A percentile compares a stretch with the other conserved stretches of the same genome.
Evolutionary conservation across 2,329 filamentous ascomycete genomes (phyloP).

Genomic region (Hymenoscyphus occultus): DNA sequence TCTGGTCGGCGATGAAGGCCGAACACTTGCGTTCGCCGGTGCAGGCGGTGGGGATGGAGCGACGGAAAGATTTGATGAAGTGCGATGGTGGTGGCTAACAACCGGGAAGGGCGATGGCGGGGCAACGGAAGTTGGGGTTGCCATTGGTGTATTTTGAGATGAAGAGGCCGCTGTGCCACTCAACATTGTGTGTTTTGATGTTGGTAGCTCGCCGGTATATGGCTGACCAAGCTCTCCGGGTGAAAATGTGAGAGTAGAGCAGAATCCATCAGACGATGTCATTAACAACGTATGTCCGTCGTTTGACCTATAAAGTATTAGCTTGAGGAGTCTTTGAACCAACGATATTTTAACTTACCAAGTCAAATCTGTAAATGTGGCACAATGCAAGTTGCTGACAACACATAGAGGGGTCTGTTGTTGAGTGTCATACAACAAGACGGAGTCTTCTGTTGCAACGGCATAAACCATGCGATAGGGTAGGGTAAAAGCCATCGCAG

Average conservation of each 20-base stretch:
- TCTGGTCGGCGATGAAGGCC: conserved; percentile 74
- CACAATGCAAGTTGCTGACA: conserved; percentile 95
- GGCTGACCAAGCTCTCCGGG: conserved; percentile 80
- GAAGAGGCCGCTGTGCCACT: conserved; percentile 45
- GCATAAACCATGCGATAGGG: conserved; percentile 95
- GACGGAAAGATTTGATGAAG: conserved; percentile 54
- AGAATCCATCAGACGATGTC: conserved; percentile 98
- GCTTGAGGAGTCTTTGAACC: conserved; percentile 8
- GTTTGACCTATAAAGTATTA: conserved; percentile 56
- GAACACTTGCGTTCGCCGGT: conserved; percentile 48
- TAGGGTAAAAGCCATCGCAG: conserved; percentile 73
- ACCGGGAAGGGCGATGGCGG: conserved; percentile 56
- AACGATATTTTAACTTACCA: conserved; percentile 61
- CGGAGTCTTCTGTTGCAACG: conserved; percentile 93
- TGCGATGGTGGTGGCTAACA: conserved; percentile 49
- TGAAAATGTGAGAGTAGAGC: conserved; percentile 82
- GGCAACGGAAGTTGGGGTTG: conserved; percentile 66
- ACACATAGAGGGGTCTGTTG: conserved; percentile 91
- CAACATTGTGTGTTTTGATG: conserved; percentile 43
- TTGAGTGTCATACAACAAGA: conserved; percentile 94
- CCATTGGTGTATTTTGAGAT: conserved; percentile 64
- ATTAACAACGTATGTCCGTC: conserved; percentile 81
- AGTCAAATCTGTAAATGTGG: conserved; percentile 92
- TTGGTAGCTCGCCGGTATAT: conserved; percentile 66
- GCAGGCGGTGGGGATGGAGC: conserved; percentile 59